phyloP scores from a whole-genome alignment of 2,329 filamentous ascomycete genomes.

The Fusarium multiceps region DNA sequence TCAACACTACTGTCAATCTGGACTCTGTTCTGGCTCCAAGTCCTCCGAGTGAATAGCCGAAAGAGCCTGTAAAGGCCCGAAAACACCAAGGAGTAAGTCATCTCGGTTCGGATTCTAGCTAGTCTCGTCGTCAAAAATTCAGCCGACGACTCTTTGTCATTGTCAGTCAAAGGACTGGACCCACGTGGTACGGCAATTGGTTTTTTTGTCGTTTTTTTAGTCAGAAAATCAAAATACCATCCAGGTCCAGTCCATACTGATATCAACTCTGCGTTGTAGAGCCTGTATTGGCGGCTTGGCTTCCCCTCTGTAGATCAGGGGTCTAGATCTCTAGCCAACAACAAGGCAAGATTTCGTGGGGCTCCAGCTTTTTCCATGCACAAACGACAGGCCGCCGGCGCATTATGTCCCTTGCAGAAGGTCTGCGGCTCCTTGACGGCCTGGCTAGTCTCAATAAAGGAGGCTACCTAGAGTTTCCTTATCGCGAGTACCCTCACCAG shows the following conservation, averaged over 20 bases:
- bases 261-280: constrained; percentile 5
- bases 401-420: constrained; percentile 43
- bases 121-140: constrained; percentile 1
- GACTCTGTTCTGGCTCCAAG: constrained; percentile 15
- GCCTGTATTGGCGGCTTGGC: constrained; percentile 31
- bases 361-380: constrained; percentile 46
- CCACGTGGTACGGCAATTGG: constrained; percentile 41
- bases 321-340: constrained; percentile 40
- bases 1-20: constrained; percentile 38
- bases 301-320: constrained; percentile 40
- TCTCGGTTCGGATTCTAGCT: constrained; percentile 34
- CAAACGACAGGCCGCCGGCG: constrained; percentile 26
- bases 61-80: constrained; percentile 33
- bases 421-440: constrained; percentile 40
- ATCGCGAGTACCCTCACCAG: constrained; percentile 19
- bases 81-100: constrained; percentile 35
- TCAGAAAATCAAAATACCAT: constrained; percentile 16
- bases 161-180: constrained; percentile 16
- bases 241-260: constrained; percentile 18
- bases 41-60: constrained; percentile 30
- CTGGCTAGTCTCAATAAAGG: constrained; percentile 30
- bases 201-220: constrained; percentile 13
- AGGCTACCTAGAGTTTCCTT: constrained; percentile 11
- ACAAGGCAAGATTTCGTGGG: constrained; percentile 41
- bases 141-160: constrained; percentile 22